Conservation (phyloP, 192 early-diverging fungal genomes). For the Rhizoclosmatium globosum region DNA sequence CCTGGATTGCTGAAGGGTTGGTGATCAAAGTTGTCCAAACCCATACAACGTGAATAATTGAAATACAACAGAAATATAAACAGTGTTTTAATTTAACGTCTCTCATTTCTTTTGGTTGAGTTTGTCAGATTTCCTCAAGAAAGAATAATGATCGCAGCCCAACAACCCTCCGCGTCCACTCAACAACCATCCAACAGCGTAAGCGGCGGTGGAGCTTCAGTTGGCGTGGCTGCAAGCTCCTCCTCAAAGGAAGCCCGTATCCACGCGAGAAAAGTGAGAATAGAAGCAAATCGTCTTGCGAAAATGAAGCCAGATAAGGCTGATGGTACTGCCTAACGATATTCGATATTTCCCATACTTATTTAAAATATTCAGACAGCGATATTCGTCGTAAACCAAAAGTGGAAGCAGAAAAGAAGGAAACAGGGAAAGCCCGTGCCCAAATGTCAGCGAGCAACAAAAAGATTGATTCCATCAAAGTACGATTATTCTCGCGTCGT, state of each 20-base stretch:
- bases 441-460: constrained; percentile 46
- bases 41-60: too few relatives aligned
- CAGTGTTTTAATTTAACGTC: too few relatives aligned
- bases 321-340: constrained; percentile 39
- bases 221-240: too few relatives aligned
- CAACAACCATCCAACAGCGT: too few relatives aligned
- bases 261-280: constrained; percentile 50
- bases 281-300: constrained; percentile 52
- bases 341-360: neutral
- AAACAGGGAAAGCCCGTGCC: constrained; percentile 50
- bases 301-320: constrained; percentile 53
- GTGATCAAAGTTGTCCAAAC: too few relatives aligned
- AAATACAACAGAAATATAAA: too few relatives aligned
- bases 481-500: neutral
- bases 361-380: constrained; percentile 12
- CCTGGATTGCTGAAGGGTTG: constrained; percentile 75
- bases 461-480: constrained; percentile 53
- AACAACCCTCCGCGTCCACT: too few relatives aligned
- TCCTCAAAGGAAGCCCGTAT: constrained; percentile 54
- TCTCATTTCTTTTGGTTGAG: too few relatives aligned
- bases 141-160: too few relatives aligned
- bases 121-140: too few relatives aligned
- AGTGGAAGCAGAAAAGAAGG: constrained; percentile 49
- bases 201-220: too few relatives aligned
- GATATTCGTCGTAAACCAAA: constrained; percentile 46